Base-by-base conservation (phyloP, 129 eudicot species). In the Glebionis coronaria region DNA sequence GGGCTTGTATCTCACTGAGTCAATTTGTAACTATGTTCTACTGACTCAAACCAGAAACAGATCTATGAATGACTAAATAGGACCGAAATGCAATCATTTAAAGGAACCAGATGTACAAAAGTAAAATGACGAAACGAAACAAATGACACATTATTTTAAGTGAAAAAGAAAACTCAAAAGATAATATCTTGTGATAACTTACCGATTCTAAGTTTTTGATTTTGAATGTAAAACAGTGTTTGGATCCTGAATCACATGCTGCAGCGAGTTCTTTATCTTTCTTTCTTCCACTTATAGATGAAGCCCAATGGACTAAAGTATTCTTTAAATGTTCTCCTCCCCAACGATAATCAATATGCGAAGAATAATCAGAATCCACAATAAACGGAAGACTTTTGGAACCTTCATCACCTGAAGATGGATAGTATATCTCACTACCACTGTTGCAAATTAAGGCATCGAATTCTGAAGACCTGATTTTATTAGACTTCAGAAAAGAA, bases 261-360 rank as follows among this genome's bases (percentile, higher is more conserved):
- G 66, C 67, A 66, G 87, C 73, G 62, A 80, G 65, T 68, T 78
- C 81, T 63, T 65, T 79, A 63, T 81, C 82, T 70, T 72, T 74
- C 25, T 67, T 53, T 70, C 75, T 76, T 45, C 74, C 86, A 28
- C 74, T 61, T 12, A 79, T 31, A 44, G 90, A 79, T 50, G 86
- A 74, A 47, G 85, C 84, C 97, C 97, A 90, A 12, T 85, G 83
- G 27, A 80, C 77, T 69, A 86, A 68, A 29, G 83, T 86, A 66
- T 82, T 86, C 72, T 86, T 61, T 60, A 90, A 71, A 56, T 82
- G 85, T 54, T 84, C 95, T 51, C 95, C 95, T 19, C 95, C 95
- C 97, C 97, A 90, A 54, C 91, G 97, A 65, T 90, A 90, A 70
- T 82, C 88, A 25, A 86, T 70, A 61, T 90, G 97, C 4, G 86